Evolutionary conservation across 441 rosid species (phyloP).

Genomic region (Corymbia citriodora): DNA sequence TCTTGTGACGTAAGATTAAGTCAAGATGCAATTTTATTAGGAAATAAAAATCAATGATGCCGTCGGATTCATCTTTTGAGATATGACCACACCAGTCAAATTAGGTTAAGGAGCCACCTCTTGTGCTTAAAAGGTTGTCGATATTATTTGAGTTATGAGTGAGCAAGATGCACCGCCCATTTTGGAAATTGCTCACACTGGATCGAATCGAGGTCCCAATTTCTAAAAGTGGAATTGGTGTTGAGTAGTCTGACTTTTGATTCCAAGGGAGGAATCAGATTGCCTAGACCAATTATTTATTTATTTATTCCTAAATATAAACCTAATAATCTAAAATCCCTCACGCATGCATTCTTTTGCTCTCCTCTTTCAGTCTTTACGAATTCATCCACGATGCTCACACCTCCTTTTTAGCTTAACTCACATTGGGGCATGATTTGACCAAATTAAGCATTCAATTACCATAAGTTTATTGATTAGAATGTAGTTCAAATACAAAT

Average conservation of each 20-base stretch:
- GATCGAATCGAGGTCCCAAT: background rate
- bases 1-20: background rate
- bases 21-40: background rate
- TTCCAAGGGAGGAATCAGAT: rapidly evolving
- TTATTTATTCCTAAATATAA: too few species aligned
- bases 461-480: background rate
- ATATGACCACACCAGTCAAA: too few species aligned
- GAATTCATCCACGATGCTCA: background rate
- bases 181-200: too few species aligned
- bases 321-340: background rate
- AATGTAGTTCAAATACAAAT: background rate
- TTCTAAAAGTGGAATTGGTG: rapidly evolving
- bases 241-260: rapidly evolving
- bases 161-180: too few species aligned
- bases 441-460: background rate
- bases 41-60: background rate
- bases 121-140: background rate
- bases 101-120: background rate
- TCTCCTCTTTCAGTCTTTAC: background rate
- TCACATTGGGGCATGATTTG: background rate
- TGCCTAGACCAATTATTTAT: rapidly evolving
- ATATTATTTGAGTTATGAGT: too few species aligned
- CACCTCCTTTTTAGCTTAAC: background rate
- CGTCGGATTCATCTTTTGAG: background rate
- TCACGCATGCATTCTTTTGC: background rate